Evolutionary conservation across 768 basidiomycete genomes (phyloP).

Genomic region (Dictyophora rubrovolvata): DNA sequence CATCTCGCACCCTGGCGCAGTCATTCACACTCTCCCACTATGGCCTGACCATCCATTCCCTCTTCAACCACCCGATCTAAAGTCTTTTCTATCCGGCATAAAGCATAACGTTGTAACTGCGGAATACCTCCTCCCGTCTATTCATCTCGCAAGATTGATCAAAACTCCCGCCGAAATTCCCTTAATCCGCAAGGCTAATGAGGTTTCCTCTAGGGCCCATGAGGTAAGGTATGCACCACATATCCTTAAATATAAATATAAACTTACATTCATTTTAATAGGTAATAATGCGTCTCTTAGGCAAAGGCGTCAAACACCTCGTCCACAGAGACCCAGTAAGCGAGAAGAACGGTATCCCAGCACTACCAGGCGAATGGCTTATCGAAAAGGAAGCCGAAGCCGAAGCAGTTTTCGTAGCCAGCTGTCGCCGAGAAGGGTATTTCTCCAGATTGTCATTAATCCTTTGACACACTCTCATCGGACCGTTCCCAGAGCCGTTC

Average conservation of each 20-base stretch:
- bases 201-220: conserved; percentile 83
- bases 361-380: conserved; percentile 73
- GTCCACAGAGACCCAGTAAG: conserved; percentile 24
- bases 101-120: conserved; percentile 37
- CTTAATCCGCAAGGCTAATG: conserved; percentile 68
- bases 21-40: conserved; percentile 57
- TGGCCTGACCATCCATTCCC: conserved; percentile 41
- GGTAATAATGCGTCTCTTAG: conserved; percentile 83
- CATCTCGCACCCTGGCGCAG: conserved; percentile 39
- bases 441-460: conserved; percentile 5
- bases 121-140: conserved; percentile 58
- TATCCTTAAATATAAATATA: neutral
- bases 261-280: neutral
- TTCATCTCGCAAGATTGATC: conserved; percentile 72
- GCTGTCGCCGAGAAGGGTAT: conserved; percentile 81
- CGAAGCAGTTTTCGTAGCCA: conserved; percentile 87
- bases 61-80: conserved; percentile 32
- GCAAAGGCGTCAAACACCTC: conserved; percentile 53
- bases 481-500: conserved; percentile 75
- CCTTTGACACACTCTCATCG: neutral
- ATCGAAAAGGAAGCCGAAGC: conserved; percentile 91
- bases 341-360: conserved; percentile 31
- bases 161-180: conserved; percentile 70
- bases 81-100: conserved; percentile 25
- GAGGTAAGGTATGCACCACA: conserved; percentile 36